Evolutionary conservation across 2,329 filamentous ascomycete species (phyloP).

Genomic region (Onygenales sp.): DNA sequence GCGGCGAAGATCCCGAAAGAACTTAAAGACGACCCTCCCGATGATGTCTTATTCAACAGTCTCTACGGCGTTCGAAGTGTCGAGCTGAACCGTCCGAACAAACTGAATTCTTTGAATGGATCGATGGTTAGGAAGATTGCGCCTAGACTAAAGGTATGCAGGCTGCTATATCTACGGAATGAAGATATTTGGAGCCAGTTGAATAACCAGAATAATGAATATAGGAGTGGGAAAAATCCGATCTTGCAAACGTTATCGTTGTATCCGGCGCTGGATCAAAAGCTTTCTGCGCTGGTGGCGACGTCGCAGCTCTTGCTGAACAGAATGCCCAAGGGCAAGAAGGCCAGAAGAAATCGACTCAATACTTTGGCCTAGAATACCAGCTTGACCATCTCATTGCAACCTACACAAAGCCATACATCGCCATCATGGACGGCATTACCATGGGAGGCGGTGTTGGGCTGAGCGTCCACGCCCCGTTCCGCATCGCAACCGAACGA

Average conservation of each 20-base stretch:
- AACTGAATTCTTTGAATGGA: conserved; percentile 83
- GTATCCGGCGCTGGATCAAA: conserved; percentile 80
- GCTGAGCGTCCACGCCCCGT: conserved; percentile 85
- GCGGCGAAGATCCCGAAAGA: conserved; percentile 38
- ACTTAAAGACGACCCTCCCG: conserved; percentile 59
- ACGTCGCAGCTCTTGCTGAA: conserved; percentile 69
- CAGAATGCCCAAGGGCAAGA: conserved; percentile 57
- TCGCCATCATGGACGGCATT: conserved; percentile 94
- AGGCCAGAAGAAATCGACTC: conserved; percentile 64
- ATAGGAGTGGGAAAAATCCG: conserved; percentile 85
- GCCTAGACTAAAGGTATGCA: conserved; percentile 58
- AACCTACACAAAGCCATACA: conserved; percentile 84
- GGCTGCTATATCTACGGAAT: neutral
- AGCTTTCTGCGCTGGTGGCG: conserved; percentile 88
- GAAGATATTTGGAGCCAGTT: neutral
- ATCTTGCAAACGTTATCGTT: conserved; percentile 84
- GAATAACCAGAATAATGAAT: neutral
- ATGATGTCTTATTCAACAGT: conserved; percentile 89
- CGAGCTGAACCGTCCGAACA: conserved; percentile 85
- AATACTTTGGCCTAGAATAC: conserved; percentile 94
- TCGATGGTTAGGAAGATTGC: conserved; percentile 96
- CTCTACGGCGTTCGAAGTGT: conserved; percentile 84
- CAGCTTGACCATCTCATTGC: conserved; percentile 91
- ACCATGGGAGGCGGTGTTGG: conserved; percentile 98
- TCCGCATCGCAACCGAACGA: conserved; percentile 91